Percentiles rank a stretch among this genome's conserved stretches.
Evolutionary conservation across 2,329 filamentous ascomycete species (phyloP).

Genomic region (Onygena corvina): DNA sequence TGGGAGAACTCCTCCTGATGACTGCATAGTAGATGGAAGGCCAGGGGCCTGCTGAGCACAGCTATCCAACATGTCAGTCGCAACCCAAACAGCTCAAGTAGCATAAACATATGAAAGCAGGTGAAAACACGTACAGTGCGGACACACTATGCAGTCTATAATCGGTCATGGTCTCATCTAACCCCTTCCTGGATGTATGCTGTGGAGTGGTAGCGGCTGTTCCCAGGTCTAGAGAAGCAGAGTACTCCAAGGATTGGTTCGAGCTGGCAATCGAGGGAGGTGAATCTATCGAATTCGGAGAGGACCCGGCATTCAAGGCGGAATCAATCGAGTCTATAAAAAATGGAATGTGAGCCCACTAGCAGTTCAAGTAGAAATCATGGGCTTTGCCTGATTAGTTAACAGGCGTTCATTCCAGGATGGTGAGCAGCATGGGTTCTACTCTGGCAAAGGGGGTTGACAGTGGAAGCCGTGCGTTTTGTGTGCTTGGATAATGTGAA

Average conservation of each 20-base stretch:
- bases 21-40: constrained; percentile 33
- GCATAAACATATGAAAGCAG: not conserved
- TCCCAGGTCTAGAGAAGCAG: not conserved
- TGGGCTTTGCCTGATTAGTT: constrained; percentile 1
- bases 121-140: constrained; percentile 27
- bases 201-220: not conserved
- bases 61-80: constrained; percentile 13
- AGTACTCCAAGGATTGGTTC: constrained; percentile 22
- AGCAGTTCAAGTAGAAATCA: constrained; percentile 38
- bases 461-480: constrained; percentile 13
- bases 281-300: constrained; percentile 39
- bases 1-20: constrained; percentile 21
- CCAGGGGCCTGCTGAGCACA: constrained; percentile 37
- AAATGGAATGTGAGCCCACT: constrained; percentile 40
- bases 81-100: not conserved
- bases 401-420: constrained; percentile 6
- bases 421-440: not conserved
- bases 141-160: constrained; percentile 27
- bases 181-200: constrained; percentile 13
- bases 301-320: constrained; percentile 41
- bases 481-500: constrained; percentile 6
- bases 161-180: constrained; percentile 29
- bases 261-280: constrained; percentile 31
- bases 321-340: constrained; percentile 46
- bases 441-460: constrained; percentile 3